Conservation (phyloP, 495 filamentous ascomycete genomes). For the Penicillium crystallinum region DNA sequence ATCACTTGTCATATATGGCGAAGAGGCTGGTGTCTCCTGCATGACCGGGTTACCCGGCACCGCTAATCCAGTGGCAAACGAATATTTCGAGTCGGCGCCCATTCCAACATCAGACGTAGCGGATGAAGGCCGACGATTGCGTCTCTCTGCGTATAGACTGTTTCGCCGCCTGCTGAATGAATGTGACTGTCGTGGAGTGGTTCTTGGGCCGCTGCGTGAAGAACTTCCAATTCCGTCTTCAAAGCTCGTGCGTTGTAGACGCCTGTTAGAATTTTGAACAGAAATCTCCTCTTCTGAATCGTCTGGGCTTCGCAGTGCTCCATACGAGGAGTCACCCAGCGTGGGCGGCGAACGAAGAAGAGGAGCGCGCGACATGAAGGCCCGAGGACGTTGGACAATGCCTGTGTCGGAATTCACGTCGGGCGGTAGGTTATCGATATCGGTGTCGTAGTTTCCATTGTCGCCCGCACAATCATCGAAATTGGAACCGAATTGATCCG, state of each 20-base stretch:
- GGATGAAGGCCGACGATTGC: constrained; percentile 20
- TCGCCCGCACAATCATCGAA: background rate
- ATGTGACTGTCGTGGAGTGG: constrained; percentile 13
- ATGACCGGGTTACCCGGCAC: constrained; percentile 19
- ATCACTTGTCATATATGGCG: constrained; percentile 18
- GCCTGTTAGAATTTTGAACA: background rate
- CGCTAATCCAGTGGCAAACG: constrained; percentile 26
- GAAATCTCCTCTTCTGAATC: constrained; percentile 2
- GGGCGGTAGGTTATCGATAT: constrained; percentile 2
- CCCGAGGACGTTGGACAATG: constrained; percentile 17
- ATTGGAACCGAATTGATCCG: background rate
- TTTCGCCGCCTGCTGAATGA: constrained; percentile 16
- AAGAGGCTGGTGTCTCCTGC: constrained; percentile 18
- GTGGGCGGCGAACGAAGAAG: constrained; percentile 56
- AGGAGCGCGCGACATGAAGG: constrained; percentile 50
- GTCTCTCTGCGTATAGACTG: constrained; percentile 9
- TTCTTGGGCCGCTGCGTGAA: constrained; percentile 7
- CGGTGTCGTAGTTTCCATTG: constrained; percentile 15
- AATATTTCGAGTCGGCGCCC: constrained; percentile 27
- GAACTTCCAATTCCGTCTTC: constrained; percentile 16
- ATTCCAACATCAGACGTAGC: constrained; percentile 25
- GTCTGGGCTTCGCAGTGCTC: constrained; percentile 41
- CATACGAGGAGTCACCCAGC: constrained; percentile 53
- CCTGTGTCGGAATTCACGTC: constrained; percentile 8
- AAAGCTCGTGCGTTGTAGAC: constrained; percentile 6